phyloP scores from a whole-genome alignment of 2,329 filamentous ascomycete genomes.

The Xylariaceae sp. region DNA sequence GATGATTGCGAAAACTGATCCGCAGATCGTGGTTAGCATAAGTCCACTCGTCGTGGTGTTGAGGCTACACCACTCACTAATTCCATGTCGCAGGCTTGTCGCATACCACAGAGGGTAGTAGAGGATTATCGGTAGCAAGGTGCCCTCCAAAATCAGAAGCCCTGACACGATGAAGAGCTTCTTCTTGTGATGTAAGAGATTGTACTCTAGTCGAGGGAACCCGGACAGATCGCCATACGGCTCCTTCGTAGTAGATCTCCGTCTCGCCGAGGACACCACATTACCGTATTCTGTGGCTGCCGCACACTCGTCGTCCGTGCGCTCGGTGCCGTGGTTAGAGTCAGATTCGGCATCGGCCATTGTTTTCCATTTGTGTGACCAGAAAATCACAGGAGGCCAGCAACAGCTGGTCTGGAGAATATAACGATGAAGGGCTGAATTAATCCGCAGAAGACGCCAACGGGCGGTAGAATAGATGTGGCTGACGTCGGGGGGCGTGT shows the following conservation, averaged over 20 bases:
- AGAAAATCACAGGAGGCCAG: neutral
- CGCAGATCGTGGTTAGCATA: neutral
- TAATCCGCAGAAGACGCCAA: no score
- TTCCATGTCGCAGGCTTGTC: slow-evolving; percentile 32
- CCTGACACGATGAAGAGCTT: slow-evolving; percentile 42
- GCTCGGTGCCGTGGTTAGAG: slow-evolving; percentile 6
- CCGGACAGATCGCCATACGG: slow-evolving; percentile 19
- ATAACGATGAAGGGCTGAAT: no score
- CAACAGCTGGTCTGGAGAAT: neutral
- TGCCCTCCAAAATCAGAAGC: slow-evolving; percentile 43
- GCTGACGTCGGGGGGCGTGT: neutral
- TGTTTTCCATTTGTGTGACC: neutral
- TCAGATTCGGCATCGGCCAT: slow-evolving; percentile 14
- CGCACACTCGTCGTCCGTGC: slow-evolving; percentile 1
- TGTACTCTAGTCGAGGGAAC: slow-evolving; percentile 34
- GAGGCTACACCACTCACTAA: slow-evolving; percentile 23
- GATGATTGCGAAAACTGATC: slow-evolving; percentile 47
- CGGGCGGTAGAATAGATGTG: no score
- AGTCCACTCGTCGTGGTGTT: neutral
- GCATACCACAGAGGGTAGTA: slow-evolving; percentile 45
- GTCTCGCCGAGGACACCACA: slow-evolving; percentile 9
- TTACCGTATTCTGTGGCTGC: slow-evolving; percentile 12
- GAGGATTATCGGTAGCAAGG: slow-evolving; percentile 45
- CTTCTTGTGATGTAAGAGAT: slow-evolving; percentile 33
- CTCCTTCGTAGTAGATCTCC: slow-evolving; percentile 13